Conservation (phyloP, 768 basidiomycete species). For the Imleria badia region DNA sequence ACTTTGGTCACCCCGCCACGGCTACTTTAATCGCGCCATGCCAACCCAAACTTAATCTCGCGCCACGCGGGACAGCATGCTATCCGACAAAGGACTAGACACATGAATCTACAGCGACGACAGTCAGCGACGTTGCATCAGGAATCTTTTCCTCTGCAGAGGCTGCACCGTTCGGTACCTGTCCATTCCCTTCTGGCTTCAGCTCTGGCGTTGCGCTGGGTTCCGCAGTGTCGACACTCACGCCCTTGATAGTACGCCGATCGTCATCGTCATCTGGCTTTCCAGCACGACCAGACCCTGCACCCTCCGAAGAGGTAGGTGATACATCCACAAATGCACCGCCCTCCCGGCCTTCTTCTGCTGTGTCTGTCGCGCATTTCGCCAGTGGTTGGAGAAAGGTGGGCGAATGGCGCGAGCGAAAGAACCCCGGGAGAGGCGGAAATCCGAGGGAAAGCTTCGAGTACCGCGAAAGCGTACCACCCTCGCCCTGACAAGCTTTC, state of each 20-base stretch:
- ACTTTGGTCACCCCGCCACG: slow-evolving; percentile 21
- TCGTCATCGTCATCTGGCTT: slow-evolving; percentile 41
- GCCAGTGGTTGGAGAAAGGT: slow-evolving; percentile 27
- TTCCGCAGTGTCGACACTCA: slow-evolving; percentile 21
- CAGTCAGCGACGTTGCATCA: slow-evolving; percentile 12
- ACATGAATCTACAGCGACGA: slow-evolving; percentile 22
- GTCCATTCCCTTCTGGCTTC: slow-evolving; percentile 14
- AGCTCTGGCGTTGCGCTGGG: slow-evolving; percentile 8
- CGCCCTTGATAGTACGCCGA: slow-evolving; percentile 40
- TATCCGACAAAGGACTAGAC: slow-evolving; percentile 10
- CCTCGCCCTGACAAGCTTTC: slow-evolving; percentile 37
- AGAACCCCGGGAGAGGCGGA: slow-evolving; percentile 61
- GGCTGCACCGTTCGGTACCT: background rate
- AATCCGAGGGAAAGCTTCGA: slow-evolving; percentile 51
- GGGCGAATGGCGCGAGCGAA: slow-evolving; percentile 61
- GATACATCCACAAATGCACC: slow-evolving; percentile 6
- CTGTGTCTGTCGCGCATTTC: slow-evolving; percentile 21
- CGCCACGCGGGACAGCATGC: slow-evolving; percentile 2
- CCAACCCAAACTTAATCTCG: slow-evolving; percentile 12
- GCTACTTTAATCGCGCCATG: slow-evolving; percentile 7
- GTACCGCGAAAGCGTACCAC: slow-evolving; percentile 37
- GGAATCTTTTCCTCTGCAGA: slow-evolving; percentile 25
- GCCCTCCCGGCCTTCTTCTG: slow-evolving; percentile 22
- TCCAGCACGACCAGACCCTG: slow-evolving; percentile 1
- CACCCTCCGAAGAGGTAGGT: slow-evolving; percentile 8